phyloP scores from a whole-genome alignment of 2,329 filamentous ascomycete species.

The Acrocalymma vagum region DNA sequence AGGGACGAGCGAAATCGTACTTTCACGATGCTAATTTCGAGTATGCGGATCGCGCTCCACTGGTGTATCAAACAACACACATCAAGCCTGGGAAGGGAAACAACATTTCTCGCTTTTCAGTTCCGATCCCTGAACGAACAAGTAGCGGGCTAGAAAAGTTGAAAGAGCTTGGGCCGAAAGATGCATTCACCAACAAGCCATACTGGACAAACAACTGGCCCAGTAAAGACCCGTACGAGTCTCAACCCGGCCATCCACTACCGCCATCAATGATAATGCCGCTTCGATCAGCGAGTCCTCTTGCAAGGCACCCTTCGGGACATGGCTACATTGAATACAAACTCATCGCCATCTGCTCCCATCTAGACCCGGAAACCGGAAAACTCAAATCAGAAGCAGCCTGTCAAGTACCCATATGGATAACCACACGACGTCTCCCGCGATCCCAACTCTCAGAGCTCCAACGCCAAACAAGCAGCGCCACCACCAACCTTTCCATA shows the following conservation, averaged over 20 bases:
- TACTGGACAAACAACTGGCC: slow-evolving; percentile 21
- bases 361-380: not conserved
- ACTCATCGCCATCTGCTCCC: slow-evolving; percentile 19
- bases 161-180: slow-evolving; percentile 4
- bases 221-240: slow-evolving; percentile 12
- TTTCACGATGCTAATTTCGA: slow-evolving; percentile 8
- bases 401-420: slow-evolving; percentile 8
- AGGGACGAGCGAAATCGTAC: slow-evolving; percentile 15
- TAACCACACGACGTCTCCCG: slow-evolving; percentile 18
- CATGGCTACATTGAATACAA: slow-evolving; percentile 15
- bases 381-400: slow-evolving; percentile 10
- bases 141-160: not conserved
- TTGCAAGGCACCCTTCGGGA: slow-evolving; percentile 1
- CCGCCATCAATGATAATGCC: slow-evolving; percentile 16
- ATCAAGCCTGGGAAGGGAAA: slow-evolving; percentile 6
- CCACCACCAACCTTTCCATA: slow-evolving; percentile 7
- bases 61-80: slow-evolving; percentile 14
- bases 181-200: not conserved
- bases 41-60: slow-evolving; percentile 13
- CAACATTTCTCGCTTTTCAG: slow-evolving; percentile 13
- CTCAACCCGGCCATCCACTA: slow-evolving; percentile 16
- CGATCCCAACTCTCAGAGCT: slow-evolving; percentile 3
- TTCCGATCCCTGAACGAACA: slow-evolving; percentile 12
- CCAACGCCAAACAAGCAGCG: slow-evolving; percentile 2
- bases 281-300: slow-evolving; percentile 3